Percentiles rank a stretch among this genome's conserved stretches.
Evolutionary conservation across 2,329 filamentous ascomycete species (phyloP).

Genomic region (Domatiomyces catenatus): DNA sequence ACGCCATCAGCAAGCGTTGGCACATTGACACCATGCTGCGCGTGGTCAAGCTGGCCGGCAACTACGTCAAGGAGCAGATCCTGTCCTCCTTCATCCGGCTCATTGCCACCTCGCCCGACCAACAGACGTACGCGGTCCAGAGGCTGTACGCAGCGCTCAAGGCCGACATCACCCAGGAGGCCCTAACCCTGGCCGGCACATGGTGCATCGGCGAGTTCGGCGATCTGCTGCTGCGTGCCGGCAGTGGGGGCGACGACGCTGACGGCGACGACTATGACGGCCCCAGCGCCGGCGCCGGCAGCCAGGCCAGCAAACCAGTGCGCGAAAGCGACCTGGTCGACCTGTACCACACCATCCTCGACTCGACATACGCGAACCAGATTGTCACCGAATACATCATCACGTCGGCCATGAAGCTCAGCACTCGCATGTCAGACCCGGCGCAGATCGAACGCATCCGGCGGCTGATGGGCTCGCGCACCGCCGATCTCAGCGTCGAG

Average conservation of each 20-base stretch:
- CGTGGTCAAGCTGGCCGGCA: slow-evolving; percentile 82
- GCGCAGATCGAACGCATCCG: slow-evolving; percentile 78
- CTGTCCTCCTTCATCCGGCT: slow-evolving; percentile 90
- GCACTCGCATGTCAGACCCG: slow-evolving; percentile 66
- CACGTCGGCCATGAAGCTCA: slow-evolving; percentile 87
- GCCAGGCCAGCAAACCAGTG: slow-evolving; percentile 53
- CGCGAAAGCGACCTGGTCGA: slow-evolving; percentile 84
- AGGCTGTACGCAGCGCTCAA: slow-evolving; percentile 84
- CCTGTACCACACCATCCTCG: slow-evolving; percentile 78
- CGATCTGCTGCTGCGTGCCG: slow-evolving; percentile 73
- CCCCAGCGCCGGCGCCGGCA: background rate
- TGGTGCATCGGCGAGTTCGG: slow-evolving; percentile 98
- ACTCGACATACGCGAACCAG: slow-evolving; percentile 86
- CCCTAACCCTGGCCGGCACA: slow-evolving; percentile 75
- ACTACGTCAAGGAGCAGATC: slow-evolving; percentile 96
- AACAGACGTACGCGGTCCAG: slow-evolving; percentile 92
- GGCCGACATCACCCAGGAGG: slow-evolving; percentile 95
- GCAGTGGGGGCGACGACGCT: slow-evolving; percentile 81
- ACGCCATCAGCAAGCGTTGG: slow-evolving; percentile 93
- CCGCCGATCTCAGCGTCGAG: slow-evolving; percentile 82
- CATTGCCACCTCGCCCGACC: slow-evolving; percentile 81
- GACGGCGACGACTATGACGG: slow-evolving; percentile 24
- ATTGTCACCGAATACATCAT: slow-evolving; percentile 91
- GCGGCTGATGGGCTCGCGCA: slow-evolving; percentile 58
- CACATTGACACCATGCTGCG: slow-evolving; percentile 96